phyloP scores from a whole-genome alignment of 176 grass and related monocot genomes.

The Oryza coarctata region DNA sequence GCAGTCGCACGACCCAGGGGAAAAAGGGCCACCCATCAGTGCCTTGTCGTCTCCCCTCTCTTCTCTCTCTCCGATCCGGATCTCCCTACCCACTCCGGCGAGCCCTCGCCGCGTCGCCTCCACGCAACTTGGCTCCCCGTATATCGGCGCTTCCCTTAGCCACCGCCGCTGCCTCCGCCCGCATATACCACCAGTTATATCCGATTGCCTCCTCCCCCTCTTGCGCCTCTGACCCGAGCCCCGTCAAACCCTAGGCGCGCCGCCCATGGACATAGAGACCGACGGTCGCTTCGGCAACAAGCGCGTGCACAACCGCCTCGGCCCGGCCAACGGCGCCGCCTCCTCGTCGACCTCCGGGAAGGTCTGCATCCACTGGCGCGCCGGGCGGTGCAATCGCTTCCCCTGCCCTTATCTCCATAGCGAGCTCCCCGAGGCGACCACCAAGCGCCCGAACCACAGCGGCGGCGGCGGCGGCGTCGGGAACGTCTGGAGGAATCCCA shows the following conservation, averaged over 20 bases:
- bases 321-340: constrained; percentile 27
- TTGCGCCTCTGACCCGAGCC: constrained; percentile 15
- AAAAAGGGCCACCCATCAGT: constrained; percentile 3
- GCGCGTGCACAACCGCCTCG: constrained; percentile 51
- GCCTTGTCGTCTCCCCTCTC: constrained; percentile 23
- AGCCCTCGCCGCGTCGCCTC: constrained; percentile 49
- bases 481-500: constrained; percentile 74
- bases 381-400: constrained; percentile 86
- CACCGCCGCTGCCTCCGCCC: constrained; percentile 1
- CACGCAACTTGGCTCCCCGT: constrained; percentile 27
- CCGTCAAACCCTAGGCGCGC: constrained; percentile 50
- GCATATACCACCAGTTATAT: not conserved
- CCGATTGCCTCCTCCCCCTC: not conserved
- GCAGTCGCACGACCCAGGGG: constrained; percentile 3
- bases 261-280: constrained; percentile 55
- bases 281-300: constrained; percentile 66
- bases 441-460: constrained; percentile 52
- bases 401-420: constrained; percentile 91
- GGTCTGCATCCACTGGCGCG: constrained; percentile 85
- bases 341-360: constrained; percentile 43
- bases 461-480: constrained; percentile 4
- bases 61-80: constrained; percentile 49
- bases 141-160: constrained; percentile 12
- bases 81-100: constrained; percentile 51
- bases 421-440: constrained; percentile 54